Evolutionary conservation across 257 asterid genomes (phyloP), one percentile per base, ranked within the genome.

Genomic region (Euphrasia confusa): DNA sequence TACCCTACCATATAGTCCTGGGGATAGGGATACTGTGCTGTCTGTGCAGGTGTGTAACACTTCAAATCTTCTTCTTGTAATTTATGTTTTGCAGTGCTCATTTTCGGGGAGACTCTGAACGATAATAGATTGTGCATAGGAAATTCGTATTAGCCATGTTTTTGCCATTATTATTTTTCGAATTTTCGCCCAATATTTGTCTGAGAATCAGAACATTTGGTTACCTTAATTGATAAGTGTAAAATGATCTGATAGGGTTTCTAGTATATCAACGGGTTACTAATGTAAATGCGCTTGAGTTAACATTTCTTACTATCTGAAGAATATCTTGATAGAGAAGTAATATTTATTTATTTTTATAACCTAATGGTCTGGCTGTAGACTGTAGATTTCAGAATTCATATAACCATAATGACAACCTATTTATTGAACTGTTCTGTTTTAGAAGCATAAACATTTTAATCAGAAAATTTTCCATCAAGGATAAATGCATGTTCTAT

Each of bases 1-100:
- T 75, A 72, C 63, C 59, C 30, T 57, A 66, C 84, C 58, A 74
- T 71, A 74, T 69, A 72, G 82, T 71, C 67, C 81, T 53, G 82
- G 77, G 5, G 95, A 79, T 65, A 75, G 78, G 82, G 77, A 79
- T 55, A 74, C 82, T 44, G 75, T 74, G 66, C 88, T 79, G 95
- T 72, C 82, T 44, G 75, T 74, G 66, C 88, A 81, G 95, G 95
- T 83, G 67, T 45, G 47, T 66, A 56, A 50, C 37, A 45, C 54
- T 37, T 15, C 57, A 49, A 17, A 44, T 65, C 68, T 45, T 49
- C 70, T 32, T 7, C 65, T 27, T 10, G 14, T 65, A 11, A 45
- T 52, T 47, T 58, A 21, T 66, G 44, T 30, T 47, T 65, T 65
- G 53, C 42, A 28, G 39, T 60, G 61, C 70, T 40, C 18, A 54